Conservation (phyloP, 2,329 filamentous ascomycete genomes). For the Neophaeococcomyces mojaviensis region DNA sequence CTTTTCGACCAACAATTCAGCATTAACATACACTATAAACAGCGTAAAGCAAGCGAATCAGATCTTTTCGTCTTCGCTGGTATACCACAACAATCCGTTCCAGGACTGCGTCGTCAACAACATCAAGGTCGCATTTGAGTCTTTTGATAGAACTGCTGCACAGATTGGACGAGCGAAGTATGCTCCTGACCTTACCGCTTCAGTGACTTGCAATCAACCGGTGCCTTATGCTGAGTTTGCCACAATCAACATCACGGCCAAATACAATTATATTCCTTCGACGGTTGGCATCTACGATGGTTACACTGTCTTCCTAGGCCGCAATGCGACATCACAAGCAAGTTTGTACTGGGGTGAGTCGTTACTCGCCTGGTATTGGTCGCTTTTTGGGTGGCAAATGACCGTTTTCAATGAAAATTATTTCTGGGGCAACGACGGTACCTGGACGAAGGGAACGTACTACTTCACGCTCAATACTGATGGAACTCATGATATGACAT, state of each 20-base stretch:
- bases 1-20: slow-evolving; percentile 13
- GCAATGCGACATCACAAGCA: slow-evolving; percentile 6
- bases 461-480: slow-evolving; percentile 1
- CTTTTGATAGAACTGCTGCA: slow-evolving; percentile 6
- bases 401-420: neutral
- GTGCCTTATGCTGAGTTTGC: neutral
- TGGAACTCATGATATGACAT: neutral
- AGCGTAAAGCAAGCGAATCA: slow-evolving; percentile 7
- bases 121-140: slow-evolving; percentile 5
- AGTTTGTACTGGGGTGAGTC: slow-evolving; percentile 15
- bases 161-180: slow-evolving; percentile 3
- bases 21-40: slow-evolving; percentile 11
- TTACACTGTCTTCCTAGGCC: slow-evolving; percentile 3
- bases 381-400: neutral
- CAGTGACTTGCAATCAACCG: slow-evolving; percentile 8
- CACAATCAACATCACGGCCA: slow-evolving; percentile 10
- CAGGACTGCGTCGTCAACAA: slow-evolving; percentile 10
- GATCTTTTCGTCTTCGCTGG: slow-evolving; percentile 3
- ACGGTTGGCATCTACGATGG: neutral
- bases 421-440: neutral
- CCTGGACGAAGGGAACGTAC: slow-evolving; percentile 2
- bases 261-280: slow-evolving; percentile 11
- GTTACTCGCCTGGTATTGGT: slow-evolving; percentile 7
- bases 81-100: slow-evolving; percentile 12
- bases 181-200: slow-evolving; percentile 2